Evolutionary conservation across 306 rosid species (phyloP), one percentile per base, ranked within the genome.

Genomic region (Cicer cuneatum): DNA sequence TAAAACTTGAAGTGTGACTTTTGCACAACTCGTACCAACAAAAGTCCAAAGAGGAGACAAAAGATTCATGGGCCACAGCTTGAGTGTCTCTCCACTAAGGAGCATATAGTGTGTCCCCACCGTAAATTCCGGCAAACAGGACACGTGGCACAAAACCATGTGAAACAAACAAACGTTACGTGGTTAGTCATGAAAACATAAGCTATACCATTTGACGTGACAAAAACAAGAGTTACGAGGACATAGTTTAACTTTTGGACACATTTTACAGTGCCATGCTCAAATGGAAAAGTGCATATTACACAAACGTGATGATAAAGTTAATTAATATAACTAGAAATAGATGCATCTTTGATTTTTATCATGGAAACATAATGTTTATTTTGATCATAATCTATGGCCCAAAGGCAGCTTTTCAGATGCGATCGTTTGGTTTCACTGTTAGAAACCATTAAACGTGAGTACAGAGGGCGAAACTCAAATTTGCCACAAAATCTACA

Each of bases 91-190:
- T 63, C 49, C 7, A 5, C 37, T 66, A 13, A 74, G 53, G 68
- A 60, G 70, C 87, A 71, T 42, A 71, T 43, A 33, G 68, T 21
- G 79, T 73, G 83, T 41, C 75, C 72, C 54, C 67, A 82, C 86
- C 80, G 84, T 61, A 66, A 57, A 48, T 66, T 69, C 85, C 73
- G 80, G 84, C 75, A 21, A 6, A 2, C 18, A 33, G 8, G 73
- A 79, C 88, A 87, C 80, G 82, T 74, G 92, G 86, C 61, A 33
- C 5, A 3, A 15, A 12, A 16, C 83, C 74, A 74, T 29, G 58
- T 58, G 16, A 41, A 72, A 24, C 57, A 29, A 13, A 13, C 29
- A 8, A 38, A 42, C 16, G 8, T 29, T 29, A 29, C 0, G 33
- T 5, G 33, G 33, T 29, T 7, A 5, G 18, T n/a, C 33, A 14